Evolutionary conservation across 805 yeast genomes (phyloP), one percentile per base, ranked within the genome.

Genomic region (Barnettozyma siamensis): DNA sequence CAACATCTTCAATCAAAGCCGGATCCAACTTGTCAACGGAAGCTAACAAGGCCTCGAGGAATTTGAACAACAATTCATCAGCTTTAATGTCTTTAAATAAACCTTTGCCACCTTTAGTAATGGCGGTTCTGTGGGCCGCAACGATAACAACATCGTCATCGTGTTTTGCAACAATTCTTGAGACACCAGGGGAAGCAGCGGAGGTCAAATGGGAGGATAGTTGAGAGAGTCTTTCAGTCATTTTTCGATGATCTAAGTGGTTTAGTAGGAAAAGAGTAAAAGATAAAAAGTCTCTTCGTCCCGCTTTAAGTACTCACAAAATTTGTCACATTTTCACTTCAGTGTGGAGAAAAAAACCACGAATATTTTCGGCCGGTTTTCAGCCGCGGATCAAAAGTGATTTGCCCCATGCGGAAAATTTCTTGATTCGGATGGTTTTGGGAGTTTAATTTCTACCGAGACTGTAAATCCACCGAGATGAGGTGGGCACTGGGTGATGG

Each of bases 51-150:
- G 76, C 83, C 44, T 69, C 64, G 44, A 88, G 66, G 45, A 91
- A 76, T 49, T 75, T 76, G 50, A 74, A 65, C 45, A 91, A 73
- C 18, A 91, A 61, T 64, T 81, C 94, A 56, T 87, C 96, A 7
- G 94, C 75, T 38, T 82, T 77, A 40, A 84, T 75, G 59, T 88
- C 94, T 60, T 83, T 86, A 66, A 89, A 87, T 2, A 75, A 69
- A 37, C 98, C 98, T 61, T 78, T 81, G 38, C 91, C 88, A 31
- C 93, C 96, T 64, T 78, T 86, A 38, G 95, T 78, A 47, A 87
- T 71, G 24, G 98, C 91, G 3, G 97, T 86, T 67, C 98, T 78
- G 70, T 85, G 81, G 27, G 97, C 96, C 37, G 79, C 82, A 29
- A 88, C 88, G 43, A 91, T 79, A 33, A 91, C 97, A 31, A 91